Conservation (phyloP, 768 basidiomycete species). For the Termitomyces titanicus region DNA sequence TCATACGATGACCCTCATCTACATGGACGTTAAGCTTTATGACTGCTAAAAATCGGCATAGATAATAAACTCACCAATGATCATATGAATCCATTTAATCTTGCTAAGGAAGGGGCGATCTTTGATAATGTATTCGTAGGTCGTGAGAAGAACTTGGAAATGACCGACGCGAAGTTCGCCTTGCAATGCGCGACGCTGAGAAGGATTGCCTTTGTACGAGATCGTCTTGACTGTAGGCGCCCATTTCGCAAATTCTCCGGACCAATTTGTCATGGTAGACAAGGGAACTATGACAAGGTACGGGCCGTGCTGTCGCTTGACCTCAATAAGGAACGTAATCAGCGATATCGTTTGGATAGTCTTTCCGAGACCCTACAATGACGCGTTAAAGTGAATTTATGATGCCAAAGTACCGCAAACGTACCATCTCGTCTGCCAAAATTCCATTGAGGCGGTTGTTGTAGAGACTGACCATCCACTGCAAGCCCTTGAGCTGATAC, state of each 20-base stretch:
- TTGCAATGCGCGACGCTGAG: constrained; percentile 76
- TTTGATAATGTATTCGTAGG: constrained; percentile 97
- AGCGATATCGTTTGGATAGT: constrained; percentile 94
- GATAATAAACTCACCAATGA: constrained; percentile 71
- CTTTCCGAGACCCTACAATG: constrained; percentile 82
- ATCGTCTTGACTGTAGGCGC: constrained; percentile 77
- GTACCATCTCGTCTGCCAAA: constrained; percentile 89
- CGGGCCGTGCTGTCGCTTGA: constrained; percentile 86
- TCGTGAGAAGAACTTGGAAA: constrained; percentile 92
- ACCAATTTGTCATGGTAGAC: constrained; percentile 97
- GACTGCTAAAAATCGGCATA: neutral
- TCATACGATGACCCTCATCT: constrained; percentile 99
- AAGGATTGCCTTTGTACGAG: constrained; percentile 90
- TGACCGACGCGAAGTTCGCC: constrained; percentile 71
- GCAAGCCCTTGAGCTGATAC: constrained; percentile 91
- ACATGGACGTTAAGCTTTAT: neutral
- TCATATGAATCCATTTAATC: constrained; percentile 96
- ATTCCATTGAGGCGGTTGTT: constrained; percentile 96
- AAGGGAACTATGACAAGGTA: constrained; percentile 95
- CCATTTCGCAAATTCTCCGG: constrained; percentile 97
- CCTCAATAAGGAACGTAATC: constrained; percentile 91
- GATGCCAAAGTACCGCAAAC: constrained; percentile 12
- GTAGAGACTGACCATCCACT: constrained; percentile 98
- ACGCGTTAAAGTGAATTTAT: constrained; percentile 9
- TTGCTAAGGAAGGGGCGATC: constrained; percentile 88